A percentile compares a stretch with the other conserved stretches of the same genome.
phyloP scores from a whole-genome alignment of 2,329 filamentous ascomycete species.

The Penicillium corylophilum region DNA sequence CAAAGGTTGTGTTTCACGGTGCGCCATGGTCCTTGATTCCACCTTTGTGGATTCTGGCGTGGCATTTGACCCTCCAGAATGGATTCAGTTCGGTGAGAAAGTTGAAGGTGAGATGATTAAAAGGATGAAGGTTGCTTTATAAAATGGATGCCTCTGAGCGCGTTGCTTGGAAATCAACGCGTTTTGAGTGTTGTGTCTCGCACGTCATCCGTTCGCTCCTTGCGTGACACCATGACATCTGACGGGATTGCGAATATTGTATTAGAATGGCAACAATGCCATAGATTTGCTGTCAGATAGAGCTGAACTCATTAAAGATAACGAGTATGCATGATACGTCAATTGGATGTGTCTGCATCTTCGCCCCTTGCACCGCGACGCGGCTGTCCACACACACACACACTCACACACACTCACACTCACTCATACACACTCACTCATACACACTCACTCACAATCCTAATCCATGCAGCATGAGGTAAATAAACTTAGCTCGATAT shows the following conservation, averaged over 20 bases:
- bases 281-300: not conserved
- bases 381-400: too few species aligned
- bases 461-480: too few species aligned
- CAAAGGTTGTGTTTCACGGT: slow-evolving; percentile 13
- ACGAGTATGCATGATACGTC: not conserved
- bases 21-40: not conserved
- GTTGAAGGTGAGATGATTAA: not conserved
- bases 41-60: slow-evolving; percentile 32
- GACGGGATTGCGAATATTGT: slow-evolving; percentile 2
- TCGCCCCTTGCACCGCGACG: not conserved
- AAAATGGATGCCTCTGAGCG: not conserved
- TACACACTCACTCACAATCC: too few species aligned
- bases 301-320: not conserved
- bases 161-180: slow-evolving; percentile 20
- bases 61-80: not conserved
- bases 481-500: too few species aligned
- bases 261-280: not conserved
- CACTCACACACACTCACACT: too few species aligned
- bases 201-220: slow-evolving; percentile 31
- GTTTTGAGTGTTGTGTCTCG: slow-evolving; percentile 8
- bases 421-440: too few species aligned
- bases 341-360: not conserved
- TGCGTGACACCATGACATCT: slow-evolving; percentile 16
- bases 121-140: not conserved
- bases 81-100: not conserved